Conservation (phyloP, 768 basidiomycete species). For the Naganishia vaughanmartiniae region DNA sequence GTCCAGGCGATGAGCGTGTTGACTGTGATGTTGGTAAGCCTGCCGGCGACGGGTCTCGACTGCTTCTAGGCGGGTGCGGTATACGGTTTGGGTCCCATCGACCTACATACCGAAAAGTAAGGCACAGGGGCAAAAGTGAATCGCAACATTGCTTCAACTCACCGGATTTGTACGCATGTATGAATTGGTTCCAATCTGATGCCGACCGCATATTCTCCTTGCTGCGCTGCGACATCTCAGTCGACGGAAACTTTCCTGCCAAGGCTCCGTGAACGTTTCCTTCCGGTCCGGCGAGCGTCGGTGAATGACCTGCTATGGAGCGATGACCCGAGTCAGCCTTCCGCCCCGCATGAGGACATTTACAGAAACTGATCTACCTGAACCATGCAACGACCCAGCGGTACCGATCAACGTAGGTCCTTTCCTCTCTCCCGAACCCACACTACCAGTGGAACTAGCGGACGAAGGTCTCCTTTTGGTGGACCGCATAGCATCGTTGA, state of each 20-base stretch:
- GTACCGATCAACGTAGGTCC: neutral
- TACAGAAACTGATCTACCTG: slow-evolving; percentile 1
- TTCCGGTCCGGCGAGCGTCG: neutral
- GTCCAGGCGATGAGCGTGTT: slow-evolving; percentile 22
- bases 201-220: neutral
- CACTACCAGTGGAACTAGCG: slow-evolving; percentile 14
- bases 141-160: neutral
- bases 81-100: slow-evolving; percentile 40
- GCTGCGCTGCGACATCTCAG: neutral
- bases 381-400: slow-evolving; percentile 2
- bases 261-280: slow-evolving; percentile 1
- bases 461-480: neutral
- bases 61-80: slow-evolving; percentile 15
- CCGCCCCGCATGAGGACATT: neutral
- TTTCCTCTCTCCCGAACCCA: slow-evolving; percentile 30
- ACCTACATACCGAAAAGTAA: slow-evolving; percentile 31
- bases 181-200: slow-evolving; percentile 43
- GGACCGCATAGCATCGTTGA: neutral
- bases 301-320: neutral
- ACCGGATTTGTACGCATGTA: slow-evolving; percentile 38
- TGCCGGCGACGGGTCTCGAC: neutral
- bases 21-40: slow-evolving; percentile 3
- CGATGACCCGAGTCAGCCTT: neutral
- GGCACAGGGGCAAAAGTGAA: neutral
- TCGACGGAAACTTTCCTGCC: neutral